Base-by-base conservation (phyloP, 2,329 filamentous ascomycete species). In the Nemania diffusa region DNA sequence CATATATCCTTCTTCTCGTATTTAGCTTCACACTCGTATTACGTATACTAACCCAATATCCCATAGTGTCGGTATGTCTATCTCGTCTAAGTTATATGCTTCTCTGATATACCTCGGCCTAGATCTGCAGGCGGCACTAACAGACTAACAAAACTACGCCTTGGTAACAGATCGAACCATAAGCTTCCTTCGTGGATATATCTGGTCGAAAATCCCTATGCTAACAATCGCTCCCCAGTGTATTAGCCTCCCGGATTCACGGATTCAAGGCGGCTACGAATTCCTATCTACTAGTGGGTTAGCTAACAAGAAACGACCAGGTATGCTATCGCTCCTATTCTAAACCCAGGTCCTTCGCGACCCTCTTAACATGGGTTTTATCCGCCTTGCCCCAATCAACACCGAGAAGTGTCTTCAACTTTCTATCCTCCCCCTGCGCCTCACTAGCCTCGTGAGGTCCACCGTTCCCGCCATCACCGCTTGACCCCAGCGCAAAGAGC, bases 301-400 rank as follows among this genome's bases (percentile, higher is more conserved):
- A 5, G 40, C 4, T 44, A 26, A 51, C 44, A 27, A 57, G 53
- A 50, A 32, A 50, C 46, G 34, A 22, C 17, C 5, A 9, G 42
- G 13, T 37, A 40, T 46, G 40, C 24, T 17, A 22, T 22, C 3
- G 26, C 13, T 26, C 32, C 60, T 73, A 76, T 55, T 74, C 71
- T 3, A 87, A 72, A 37, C 80, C 81, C 61, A 88, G 75, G 69
- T 78, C 79, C 60, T 79, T 77, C 42, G 85, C 81, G 27, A 84
- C 71, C 9, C 70, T 73, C 72, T 81, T 81, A 34, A 88, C 77
- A 61, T 79, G 76, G 5, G 70, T 73, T 75, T 84, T 87, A 27
- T 82, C 81, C n/a, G 85, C 87, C 64, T 78, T 81, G 20, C 83
- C 82, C 87, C 87, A 91, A 72, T 90, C 87, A 13, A 87, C 79